phyloP scores from a whole-genome alignment of 2,329 filamentous ascomycete species.

The Apiospora sp. region DNA sequence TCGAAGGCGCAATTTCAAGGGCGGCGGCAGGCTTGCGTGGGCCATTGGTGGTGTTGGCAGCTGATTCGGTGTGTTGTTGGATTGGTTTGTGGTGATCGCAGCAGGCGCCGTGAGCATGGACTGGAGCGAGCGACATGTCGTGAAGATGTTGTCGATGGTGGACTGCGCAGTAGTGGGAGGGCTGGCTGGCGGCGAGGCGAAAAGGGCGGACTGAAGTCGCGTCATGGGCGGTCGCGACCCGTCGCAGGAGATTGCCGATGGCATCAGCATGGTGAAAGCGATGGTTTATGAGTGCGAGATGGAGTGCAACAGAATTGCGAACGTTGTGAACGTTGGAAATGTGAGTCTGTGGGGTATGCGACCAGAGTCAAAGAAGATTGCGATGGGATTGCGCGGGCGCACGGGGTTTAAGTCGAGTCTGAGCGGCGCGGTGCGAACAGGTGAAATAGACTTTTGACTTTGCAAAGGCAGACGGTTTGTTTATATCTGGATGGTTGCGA shows the following conservation, averaged over 20 bases:
- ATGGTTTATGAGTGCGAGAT: not conserved
- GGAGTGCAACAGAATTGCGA: not conserved
- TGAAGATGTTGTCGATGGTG: conserved; percentile 63
- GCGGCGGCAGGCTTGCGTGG: conserved; percentile 50
- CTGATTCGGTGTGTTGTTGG: conserved; percentile 41
- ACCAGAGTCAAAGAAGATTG: conserved; percentile 23
- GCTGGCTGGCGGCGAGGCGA: conserved; percentile 67
- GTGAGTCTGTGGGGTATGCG: conserved; percentile 19
- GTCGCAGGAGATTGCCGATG: conserved; percentile 66
- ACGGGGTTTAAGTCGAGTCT: conserved; percentile 17
- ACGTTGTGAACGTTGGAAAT: not conserved
- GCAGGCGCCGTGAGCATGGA: conserved; percentile 58
- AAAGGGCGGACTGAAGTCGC: conserved; percentile 57
- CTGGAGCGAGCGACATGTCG: conserved; percentile 68
- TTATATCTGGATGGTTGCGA: conserved; percentile 18
- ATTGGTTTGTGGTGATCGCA: conserved; percentile 34
- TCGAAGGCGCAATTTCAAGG: conserved; percentile 64
- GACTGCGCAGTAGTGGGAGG: conserved; percentile 54
- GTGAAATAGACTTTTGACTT: conserved; percentile 4
- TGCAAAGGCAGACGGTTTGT: not conserved
- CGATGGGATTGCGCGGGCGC: conserved; percentile 24
- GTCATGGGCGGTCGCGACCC: conserved; percentile 55
- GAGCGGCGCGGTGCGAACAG: conserved; percentile 18
- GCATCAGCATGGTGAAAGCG: conserved; percentile 60
- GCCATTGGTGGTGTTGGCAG: conserved; percentile 65